Evolutionary conservation across 495 filamentous ascomycete species (phyloP).

Genomic region (Neurospora sublineolata): DNA sequence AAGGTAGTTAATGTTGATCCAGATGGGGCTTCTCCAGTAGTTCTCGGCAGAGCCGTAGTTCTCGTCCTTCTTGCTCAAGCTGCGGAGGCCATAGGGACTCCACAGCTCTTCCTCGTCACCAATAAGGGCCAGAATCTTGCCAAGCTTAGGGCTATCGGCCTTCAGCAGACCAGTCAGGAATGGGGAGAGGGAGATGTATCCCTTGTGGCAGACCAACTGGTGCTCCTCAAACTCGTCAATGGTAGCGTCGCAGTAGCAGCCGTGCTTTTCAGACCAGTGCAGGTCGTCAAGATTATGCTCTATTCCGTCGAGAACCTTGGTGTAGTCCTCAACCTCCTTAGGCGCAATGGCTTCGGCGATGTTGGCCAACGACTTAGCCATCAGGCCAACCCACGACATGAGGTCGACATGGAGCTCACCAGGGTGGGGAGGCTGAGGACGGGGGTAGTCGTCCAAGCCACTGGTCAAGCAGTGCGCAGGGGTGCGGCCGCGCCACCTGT

Average conservation of each 20-base stretch:
- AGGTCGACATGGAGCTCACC: constrained; percentile 94
- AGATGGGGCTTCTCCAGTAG: constrained; percentile 92
- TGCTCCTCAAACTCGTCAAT: constrained; percentile 93
- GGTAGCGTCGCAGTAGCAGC: constrained; percentile 88
- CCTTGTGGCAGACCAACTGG: constrained; percentile 84
- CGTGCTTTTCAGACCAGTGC: constrained; percentile 71
- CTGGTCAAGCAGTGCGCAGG: constrained; percentile 79
- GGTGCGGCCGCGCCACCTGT: constrained; percentile 91
- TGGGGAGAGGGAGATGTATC: constrained; percentile 89
- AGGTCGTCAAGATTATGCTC: constrained; percentile 82
- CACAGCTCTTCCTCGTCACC: constrained; percentile 75
- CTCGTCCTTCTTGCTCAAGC: constrained; percentile 71
- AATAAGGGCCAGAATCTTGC: constrained; percentile 63
- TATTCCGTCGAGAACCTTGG: constrained; percentile 66
- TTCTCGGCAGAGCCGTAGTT: constrained; percentile 87
- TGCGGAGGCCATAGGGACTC: constrained; percentile 75
- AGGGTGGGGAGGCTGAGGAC: constrained; percentile 90
- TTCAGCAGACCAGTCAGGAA: constrained; percentile 70
- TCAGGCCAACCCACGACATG: constrained; percentile 93
- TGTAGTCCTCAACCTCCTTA: constrained; percentile 64
- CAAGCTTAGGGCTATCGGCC: constrained; percentile 60
- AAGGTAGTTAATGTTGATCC: constrained; percentile 97
- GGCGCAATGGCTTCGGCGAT: constrained; percentile 59
- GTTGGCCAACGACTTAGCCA: constrained; percentile 68
- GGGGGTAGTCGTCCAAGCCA: constrained; percentile 90